Evolutionary conservation across 441 rosid species (phyloP).

Genomic region (Raphanus hybrid): DNA sequence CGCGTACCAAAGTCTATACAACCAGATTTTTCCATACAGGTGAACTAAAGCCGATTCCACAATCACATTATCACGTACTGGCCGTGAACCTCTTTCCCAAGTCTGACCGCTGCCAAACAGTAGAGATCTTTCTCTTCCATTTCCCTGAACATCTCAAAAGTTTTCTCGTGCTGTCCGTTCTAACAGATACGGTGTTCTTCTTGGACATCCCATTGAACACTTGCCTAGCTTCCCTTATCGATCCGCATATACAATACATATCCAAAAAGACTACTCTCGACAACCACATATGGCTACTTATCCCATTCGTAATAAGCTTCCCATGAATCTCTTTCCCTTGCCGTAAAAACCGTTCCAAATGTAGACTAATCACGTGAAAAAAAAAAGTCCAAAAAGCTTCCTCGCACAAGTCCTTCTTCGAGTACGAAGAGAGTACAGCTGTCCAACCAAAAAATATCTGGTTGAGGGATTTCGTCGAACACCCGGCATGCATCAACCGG

Average conservation of each 20-base stretch:
- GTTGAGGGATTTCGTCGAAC: slow-evolving; percentile 76
- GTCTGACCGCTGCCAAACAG: slow-evolving; percentile 63
- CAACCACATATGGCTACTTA: slow-evolving; percentile 61
- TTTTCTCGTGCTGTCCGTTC: slow-evolving; percentile 60
- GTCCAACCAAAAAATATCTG: slow-evolving; percentile 82
- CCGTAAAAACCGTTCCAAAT: slow-evolving; percentile 72
- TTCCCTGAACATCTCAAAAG: slow-evolving; percentile 60
- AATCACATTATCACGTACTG: slow-evolving; percentile 72
- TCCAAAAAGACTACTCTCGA: slow-evolving; percentile 79
- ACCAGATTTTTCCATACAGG: no score
- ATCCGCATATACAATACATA: slow-evolving; percentile 89
- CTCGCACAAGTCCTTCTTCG: slow-evolving; percentile 62
- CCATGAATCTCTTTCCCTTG: slow-evolving; percentile 86
- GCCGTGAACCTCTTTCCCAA: slow-evolving; percentile 86
- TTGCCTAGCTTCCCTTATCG: slow-evolving; percentile 52
- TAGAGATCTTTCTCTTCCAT: slow-evolving; percentile 65
- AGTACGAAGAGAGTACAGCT: slow-evolving; percentile 63
- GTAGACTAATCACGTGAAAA: slow-evolving; percentile 56
- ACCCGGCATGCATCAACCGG: slow-evolving; percentile 53
- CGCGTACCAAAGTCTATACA: no score
- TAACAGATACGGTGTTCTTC: slow-evolving; percentile 82
- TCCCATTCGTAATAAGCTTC: slow-evolving; percentile 55
- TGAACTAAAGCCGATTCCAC: slow-evolving; percentile 42
- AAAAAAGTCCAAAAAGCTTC: slow-evolving; percentile 50
- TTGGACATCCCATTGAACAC: slow-evolving; percentile 70